A percentile compares a stretch with the other conserved stretches of the same genome.
These are phyloP conservation scores for Boletus sensibilis DNA, from an alignment of 768 basidiomycete genomes.

Conservation along the genomic window DNA sequence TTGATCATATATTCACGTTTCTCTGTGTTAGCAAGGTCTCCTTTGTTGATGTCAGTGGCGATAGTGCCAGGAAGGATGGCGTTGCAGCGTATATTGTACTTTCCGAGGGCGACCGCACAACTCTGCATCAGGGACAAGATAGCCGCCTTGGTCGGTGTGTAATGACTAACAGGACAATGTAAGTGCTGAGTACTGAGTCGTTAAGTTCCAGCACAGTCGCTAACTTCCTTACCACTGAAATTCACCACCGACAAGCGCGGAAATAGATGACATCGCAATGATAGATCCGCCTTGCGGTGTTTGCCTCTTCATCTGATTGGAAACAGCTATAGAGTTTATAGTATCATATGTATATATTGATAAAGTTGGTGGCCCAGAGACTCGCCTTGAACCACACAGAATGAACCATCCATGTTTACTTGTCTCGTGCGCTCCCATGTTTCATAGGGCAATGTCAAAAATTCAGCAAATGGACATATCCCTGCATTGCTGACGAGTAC, in stretches of 20 bases:
- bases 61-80: background rate
- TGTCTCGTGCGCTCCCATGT: conserved; percentile 46
- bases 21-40: background rate
- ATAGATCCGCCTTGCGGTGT: conserved; percentile 70
- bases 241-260: conserved; percentile 35
- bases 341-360: background rate
- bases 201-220: background rate
- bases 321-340: conserved; percentile 43
- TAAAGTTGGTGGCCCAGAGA: background rate
- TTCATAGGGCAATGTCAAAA: conserved; percentile 54
- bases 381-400: conserved; percentile 65
- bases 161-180: background rate
- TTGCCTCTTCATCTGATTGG: conserved; percentile 59
- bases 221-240: background rate
- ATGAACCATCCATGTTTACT: conserved; percentile 74
- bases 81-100: background rate
- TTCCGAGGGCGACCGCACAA: background rate
- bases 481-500: conserved; percentile 59
- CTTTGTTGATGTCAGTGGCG: background rate
- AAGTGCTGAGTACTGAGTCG: background rate
- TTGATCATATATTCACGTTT: background rate
- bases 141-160: background rate
- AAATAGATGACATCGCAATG: conserved; percentile 61
- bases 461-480: conserved; percentile 77
- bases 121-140: background rate